phyloP scores from a whole-genome alignment of 768 basidiomycete genomes.

The Pleurotus platypus region DNA sequence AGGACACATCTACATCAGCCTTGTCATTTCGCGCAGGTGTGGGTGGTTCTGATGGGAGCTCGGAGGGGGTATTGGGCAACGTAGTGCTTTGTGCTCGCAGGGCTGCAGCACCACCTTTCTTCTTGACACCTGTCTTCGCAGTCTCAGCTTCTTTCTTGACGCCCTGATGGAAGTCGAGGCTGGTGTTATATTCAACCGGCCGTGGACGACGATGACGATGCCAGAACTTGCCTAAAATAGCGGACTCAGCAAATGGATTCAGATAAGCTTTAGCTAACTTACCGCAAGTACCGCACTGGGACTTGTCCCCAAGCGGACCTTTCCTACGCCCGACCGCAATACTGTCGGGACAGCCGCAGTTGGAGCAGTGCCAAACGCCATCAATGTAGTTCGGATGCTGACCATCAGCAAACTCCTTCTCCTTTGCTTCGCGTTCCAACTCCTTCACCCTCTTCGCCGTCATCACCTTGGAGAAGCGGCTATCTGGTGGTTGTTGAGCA shows the following conservation, averaged over 20 bases:
- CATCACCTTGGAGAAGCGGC: slow-evolving; percentile 40
- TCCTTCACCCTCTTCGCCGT: slow-evolving; percentile 68
- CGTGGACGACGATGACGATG: slow-evolving; percentile 80
- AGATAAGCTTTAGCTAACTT: slow-evolving; percentile 25
- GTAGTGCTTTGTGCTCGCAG: slow-evolving; percentile 42
- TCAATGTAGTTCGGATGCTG: slow-evolving; percentile 80
- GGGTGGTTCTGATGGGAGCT: slow-evolving; percentile 33
- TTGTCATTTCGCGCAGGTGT: slow-evolving; percentile 39
- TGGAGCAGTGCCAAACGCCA: slow-evolving; percentile 93
- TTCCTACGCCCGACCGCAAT: slow-evolving; percentile 85
- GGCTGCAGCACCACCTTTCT: slow-evolving; percentile 51
- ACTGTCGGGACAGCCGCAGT: slow-evolving; percentile 87
- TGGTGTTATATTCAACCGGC: slow-evolving; percentile 76
- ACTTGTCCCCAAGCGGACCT: slow-evolving; percentile 86
- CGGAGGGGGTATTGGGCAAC: slow-evolving; percentile 34
- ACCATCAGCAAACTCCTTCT: slow-evolving; percentile 78
- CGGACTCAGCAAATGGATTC: slow-evolving; percentile 1
- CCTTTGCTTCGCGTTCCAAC: slow-evolving; percentile 78
- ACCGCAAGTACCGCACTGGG: slow-evolving; percentile 93
- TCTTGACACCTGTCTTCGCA: slow-evolving; percentile 50
- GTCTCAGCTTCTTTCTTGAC: slow-evolving; percentile 54
- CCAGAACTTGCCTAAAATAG: slow-evolving; percentile 76
- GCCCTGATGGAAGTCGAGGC: slow-evolving; percentile 65
- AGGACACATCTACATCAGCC: slow-evolving; percentile 29
- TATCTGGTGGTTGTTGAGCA: slow-evolving; percentile 39